phyloP scores from a whole-genome alignment of 352 stramenopile genomes.

The Pythium dissotocum region DNA sequence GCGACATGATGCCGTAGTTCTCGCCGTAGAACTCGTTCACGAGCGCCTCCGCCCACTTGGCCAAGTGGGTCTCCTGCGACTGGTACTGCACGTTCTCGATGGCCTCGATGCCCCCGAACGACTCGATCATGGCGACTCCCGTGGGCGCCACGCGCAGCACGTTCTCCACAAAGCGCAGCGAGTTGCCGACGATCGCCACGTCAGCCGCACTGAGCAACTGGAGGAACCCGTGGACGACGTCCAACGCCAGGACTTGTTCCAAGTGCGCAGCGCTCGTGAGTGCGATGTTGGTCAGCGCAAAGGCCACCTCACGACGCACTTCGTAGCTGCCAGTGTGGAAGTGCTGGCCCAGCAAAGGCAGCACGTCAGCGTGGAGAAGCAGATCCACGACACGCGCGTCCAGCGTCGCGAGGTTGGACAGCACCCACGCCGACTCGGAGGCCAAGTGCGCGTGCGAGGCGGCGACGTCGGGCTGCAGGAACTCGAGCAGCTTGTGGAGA shows the following conservation, averaged over 20 bases:
- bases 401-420: slow-evolving; percentile 74
- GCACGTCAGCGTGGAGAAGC: slow-evolving; percentile 49
- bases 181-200: slow-evolving; percentile 73
- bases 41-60: slow-evolving; percentile 61
- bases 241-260: slow-evolving; percentile 51
- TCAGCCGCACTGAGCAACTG: slow-evolving; percentile 60
- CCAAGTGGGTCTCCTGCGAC: slow-evolving; percentile 55
- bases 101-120: slow-evolving; percentile 70
- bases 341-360: slow-evolving; percentile 55
- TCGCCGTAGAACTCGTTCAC: slow-evolving; percentile 87
- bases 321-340: slow-evolving; percentile 69
- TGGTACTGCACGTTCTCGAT: slow-evolving; percentile 81
- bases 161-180: slow-evolving; percentile 75
- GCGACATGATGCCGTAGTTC: slow-evolving; percentile 77
- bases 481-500: slow-evolving; percentile 55
- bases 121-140: slow-evolving; percentile 59
- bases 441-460: slow-evolving; percentile 40
- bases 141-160: slow-evolving; percentile 63
- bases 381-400: slow-evolving; percentile 56
- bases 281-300: slow-evolving; percentile 73
- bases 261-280: slow-evolving; percentile 54
- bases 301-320: slow-evolving; percentile 71
- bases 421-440: slow-evolving; percentile 68
- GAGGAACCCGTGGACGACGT: slow-evolving; percentile 61
- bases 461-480: slow-evolving; percentile 47